phyloP scores from a whole-genome alignment of 1,284 basidiomycete genomes.

The Papiliotrema flavescens region DNA sequence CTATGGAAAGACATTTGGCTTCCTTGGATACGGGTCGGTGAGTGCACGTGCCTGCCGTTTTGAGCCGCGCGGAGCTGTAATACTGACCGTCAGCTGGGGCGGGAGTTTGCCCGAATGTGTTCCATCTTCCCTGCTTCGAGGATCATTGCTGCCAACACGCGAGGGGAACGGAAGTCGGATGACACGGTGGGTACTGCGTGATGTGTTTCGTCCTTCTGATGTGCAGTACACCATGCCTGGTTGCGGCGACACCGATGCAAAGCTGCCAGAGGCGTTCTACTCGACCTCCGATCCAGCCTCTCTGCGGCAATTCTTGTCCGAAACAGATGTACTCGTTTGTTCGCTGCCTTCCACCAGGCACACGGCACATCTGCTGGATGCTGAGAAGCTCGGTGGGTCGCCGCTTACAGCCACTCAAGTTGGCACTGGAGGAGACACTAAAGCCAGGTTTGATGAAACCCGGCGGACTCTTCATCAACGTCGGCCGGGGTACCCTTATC shows the following conservation, averaged over 20 bases:
- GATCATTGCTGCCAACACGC: constrained; percentile 46
- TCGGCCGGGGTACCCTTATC: constrained; percentile 42
- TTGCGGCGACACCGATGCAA: not conserved
- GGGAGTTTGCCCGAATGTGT: constrained; percentile 6
- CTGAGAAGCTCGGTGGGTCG: constrained; percentile 33
- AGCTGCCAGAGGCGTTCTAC: constrained; percentile 19
- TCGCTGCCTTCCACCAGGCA: constrained; percentile 38
- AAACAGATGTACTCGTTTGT: constrained; percentile 39
- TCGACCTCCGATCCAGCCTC: constrained; percentile 28
- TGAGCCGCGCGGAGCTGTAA: not conserved
- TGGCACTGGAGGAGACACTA: not conserved
- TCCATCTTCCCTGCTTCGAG: constrained; percentile 38
- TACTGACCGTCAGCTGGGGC: not conserved
- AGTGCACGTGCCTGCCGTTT: not conserved
- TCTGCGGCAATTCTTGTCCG: constrained; percentile 32
- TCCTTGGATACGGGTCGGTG: constrained; percentile 11
- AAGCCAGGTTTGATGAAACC: constrained; percentile 24
- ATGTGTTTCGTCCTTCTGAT: constrained; percentile 24
- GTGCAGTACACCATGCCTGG: constrained; percentile 27
- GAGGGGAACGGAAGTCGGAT: constrained; percentile 31
- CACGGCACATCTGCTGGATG: constrained; percentile 33
- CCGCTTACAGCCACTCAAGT: no score
- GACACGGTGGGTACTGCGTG: constrained; percentile 31
- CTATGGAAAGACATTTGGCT: constrained; percentile 29
- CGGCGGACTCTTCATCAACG: constrained; percentile 41